phyloP scores from a whole-genome alignment of 345 rosid species.

The Eucalyptus marginata region DNA sequence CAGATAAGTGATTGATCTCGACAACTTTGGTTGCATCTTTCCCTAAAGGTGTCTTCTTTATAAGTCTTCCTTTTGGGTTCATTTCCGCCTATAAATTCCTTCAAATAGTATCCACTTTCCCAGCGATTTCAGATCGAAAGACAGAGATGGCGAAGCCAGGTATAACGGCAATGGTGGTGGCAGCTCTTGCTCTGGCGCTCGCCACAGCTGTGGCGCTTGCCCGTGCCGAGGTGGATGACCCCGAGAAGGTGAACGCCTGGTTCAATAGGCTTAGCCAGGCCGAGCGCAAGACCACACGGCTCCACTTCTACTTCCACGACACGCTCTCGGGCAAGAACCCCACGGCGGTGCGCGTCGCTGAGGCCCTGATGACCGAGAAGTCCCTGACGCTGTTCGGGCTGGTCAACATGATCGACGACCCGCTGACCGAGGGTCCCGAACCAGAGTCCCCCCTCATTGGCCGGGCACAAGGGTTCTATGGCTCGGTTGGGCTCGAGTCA shows the following conservation, averaged over 20 bases:
- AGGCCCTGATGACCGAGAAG: constrained; percentile 1
- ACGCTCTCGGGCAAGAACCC: constrained; percentile 32
- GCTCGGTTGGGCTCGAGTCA: neutral
- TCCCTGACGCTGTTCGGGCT: constrained; percentile 49
- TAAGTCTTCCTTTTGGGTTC: neutral
- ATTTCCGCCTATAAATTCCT: neutral
- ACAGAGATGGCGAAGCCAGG: neutral
- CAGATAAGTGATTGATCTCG: neutral
- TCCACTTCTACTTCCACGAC: constrained; percentile 78
- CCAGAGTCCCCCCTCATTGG: constrained; percentile 17
- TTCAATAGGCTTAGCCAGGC: neutral
- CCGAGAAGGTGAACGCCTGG: neutral
- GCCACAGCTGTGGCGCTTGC: constrained; percentile 6
- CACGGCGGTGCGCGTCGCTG: neutral
- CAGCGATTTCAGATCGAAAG: neutral
- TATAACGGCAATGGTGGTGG: constrained; percentile 11
- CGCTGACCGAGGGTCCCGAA: neutral
- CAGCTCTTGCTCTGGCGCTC: neutral
- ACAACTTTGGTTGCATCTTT: neutral
- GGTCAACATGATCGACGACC: neutral
- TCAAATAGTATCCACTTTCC: neutral
- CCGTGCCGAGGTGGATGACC: neutral
- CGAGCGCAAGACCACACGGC: constrained; percentile 37
- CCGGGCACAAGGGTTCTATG: constrained; percentile 51
- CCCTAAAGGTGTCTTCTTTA: neutral